Conservation (phyloP, 2,329 filamentous ascomycete species). For the Mycosphaerelloides madeirae region DNA sequence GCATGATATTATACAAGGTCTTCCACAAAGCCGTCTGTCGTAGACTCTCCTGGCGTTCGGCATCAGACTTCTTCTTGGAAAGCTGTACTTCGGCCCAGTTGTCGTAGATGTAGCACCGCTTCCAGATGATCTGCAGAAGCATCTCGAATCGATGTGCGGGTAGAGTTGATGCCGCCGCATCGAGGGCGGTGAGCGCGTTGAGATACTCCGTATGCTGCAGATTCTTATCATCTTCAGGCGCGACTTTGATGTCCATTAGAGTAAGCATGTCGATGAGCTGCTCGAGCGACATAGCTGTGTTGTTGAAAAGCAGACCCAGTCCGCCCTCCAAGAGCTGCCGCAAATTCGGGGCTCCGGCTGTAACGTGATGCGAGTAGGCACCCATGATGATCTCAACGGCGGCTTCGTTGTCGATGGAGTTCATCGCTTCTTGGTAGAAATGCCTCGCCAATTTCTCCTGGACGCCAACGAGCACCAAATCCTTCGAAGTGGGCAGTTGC, state of each 20-base stretch:
- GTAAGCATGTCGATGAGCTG: conserved; percentile 72
- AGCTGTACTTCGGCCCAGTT: conserved; percentile 71
- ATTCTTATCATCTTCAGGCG: conserved; percentile 45
- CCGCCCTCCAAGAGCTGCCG: conserved; percentile 65
- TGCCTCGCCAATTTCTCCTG: conserved; percentile 73
- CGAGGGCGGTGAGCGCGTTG: conserved; percentile 60
- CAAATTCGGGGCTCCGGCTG: conserved; percentile 59
- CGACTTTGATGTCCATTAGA: conserved; percentile 56
- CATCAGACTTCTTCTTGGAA: conserved; percentile 53
- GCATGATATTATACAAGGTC: conserved; percentile 42
- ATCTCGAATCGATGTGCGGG: conserved; percentile 54
- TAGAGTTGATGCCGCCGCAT: conserved; percentile 49
- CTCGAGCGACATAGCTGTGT: conserved; percentile 59
- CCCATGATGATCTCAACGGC: conserved; percentile 72
- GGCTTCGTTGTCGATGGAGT: conserved; percentile 73
- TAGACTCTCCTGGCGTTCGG: conserved; percentile 59
- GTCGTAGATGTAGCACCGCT: conserved; percentile 76
- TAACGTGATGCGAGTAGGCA: conserved; percentile 50
- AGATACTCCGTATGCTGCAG: conserved; percentile 62
- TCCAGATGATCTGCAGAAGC: conserved; percentile 69
- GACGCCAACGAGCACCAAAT: conserved; percentile 67
- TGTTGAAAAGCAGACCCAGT: conserved; percentile 64
- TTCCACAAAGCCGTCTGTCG: conserved; percentile 32
- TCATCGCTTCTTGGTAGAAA: conserved; percentile 61
- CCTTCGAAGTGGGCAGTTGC: conserved; percentile 18